Base-by-base conservation (phyloP, 1,284 basidiomycete species). In the Boletus sp. region DNA sequence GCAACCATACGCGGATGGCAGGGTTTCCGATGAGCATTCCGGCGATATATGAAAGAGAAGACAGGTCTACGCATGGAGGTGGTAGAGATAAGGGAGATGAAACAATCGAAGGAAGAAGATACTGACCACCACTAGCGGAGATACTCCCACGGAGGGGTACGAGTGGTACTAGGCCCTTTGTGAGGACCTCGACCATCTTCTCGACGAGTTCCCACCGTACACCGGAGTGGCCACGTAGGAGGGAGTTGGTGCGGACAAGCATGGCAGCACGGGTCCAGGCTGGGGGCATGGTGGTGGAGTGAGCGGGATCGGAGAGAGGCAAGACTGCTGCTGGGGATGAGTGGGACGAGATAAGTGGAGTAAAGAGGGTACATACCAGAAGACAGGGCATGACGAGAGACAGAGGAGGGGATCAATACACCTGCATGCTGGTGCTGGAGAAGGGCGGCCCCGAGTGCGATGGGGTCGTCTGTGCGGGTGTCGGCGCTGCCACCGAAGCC, bases 251-350 rank as follows among this genome's bases (percentile, higher is more conserved):
- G 63, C 93, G 88, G 61, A 96, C 81, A 11, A 93, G 76, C 64
- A 95, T 92, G 1, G 93, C 92, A 16, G 89, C 93, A 51, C 92
- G 86, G n/a, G 93, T 92, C 89, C 92, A 94, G 8, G 91, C 77
- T 62, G 91, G 87, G n/a, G 93, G 93, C 89, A 94, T 92, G 60
- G 81, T 84, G 51, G 83, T 82, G 24, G 84, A 83, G n/a, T 80
- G 74, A n/a, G 86, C 70, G 1, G 88, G 85, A 64, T 89, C 86
- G 22, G 80, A 76, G 36, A 90, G 82, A 18, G 89, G 88, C 13
- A 87, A 77, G 7, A 75, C 77, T 39, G 80, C 73, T 56, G 74
- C 75, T 2, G 73, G 16, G 24, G 27, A 20, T 56, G 37, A 63
- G 58, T 4, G 31, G 8, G 16, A 22, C 4, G 18, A n/a, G 22